A percentile compares a stretch with the other conserved stretches of the same genome.
Conservation (phyloP, 1,284 basidiomycete species). For the Puccinia triticina region DNA sequence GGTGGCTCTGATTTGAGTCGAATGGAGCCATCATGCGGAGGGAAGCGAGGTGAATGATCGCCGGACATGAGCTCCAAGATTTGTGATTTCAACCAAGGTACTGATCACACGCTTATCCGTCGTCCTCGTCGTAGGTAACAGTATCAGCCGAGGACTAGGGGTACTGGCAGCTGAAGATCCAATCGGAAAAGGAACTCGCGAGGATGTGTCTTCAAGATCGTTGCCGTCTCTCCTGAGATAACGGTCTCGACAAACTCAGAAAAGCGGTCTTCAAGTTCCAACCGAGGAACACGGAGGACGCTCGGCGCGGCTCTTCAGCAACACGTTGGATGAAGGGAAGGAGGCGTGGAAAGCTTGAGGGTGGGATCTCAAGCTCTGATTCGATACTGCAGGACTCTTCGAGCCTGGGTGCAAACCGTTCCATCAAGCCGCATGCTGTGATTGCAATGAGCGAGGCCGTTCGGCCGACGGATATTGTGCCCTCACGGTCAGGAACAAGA, state of each 20-base stretch:
- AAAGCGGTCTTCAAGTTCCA: not conserved
- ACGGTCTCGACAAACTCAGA: not conserved
- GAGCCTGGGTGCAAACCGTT: not conserved
- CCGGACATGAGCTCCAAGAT: slow-evolving; percentile 1
- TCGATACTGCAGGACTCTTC: not conserved
- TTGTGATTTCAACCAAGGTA: slow-evolving; percentile 30
- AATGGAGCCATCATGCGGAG: not conserved
- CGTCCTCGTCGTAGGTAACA: not conserved
- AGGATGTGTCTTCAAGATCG: slow-evolving; percentile 1
- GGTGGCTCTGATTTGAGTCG: not conserved
- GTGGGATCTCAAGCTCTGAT: not conserved
- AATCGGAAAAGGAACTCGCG: slow-evolving; percentile 2
- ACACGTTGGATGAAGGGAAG: not conserved
- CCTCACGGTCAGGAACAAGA: not conserved
- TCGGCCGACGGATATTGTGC: not conserved
- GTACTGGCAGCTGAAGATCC: not conserved
- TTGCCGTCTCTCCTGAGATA: slow-evolving; percentile 5
- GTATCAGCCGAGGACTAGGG: not conserved
- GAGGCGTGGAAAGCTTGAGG: slow-evolving; percentile 6
- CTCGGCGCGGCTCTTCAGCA: not conserved
- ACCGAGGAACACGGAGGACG: no score
- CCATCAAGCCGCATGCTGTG: not conserved
- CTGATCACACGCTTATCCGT: slow-evolving; percentile 33
- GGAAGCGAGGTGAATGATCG: slow-evolving; percentile 21
- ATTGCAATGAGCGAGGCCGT: not conserved